A percentile compares a stretch with the other conserved stretches of the same genome.
Conservation (phyloP, 2,329 filamentous ascomycete genomes). For the Periconia sp. region DNA sequence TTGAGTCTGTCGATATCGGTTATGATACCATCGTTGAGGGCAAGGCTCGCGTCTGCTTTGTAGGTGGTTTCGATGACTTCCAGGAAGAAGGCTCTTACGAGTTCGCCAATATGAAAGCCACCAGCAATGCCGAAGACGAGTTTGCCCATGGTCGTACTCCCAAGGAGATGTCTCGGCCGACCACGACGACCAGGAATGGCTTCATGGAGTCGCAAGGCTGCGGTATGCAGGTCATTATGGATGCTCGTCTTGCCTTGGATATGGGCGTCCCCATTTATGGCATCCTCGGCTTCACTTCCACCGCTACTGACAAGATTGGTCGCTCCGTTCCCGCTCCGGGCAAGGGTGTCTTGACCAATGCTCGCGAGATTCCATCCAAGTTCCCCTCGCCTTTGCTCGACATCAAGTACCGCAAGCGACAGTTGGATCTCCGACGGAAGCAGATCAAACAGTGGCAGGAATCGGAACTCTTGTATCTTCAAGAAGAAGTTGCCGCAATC, state of each 20-base stretch:
- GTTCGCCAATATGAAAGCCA: slow-evolving; percentile 99
- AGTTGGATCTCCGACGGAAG: slow-evolving; percentile 91
- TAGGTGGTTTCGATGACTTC: slow-evolving; percentile 99
- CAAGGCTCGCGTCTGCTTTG: slow-evolving; percentile 96
- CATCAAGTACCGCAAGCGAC: slow-evolving; percentile 95
- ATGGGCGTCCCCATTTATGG: slow-evolving; percentile 99
- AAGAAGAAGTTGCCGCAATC: slow-evolving; percentile 91
- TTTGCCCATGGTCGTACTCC: slow-evolving; percentile 94
- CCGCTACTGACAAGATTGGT: slow-evolving; percentile 98
- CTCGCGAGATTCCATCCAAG: slow-evolving; percentile 86
- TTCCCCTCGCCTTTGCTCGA: slow-evolving; percentile 96
- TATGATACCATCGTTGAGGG: slow-evolving; percentile 98
- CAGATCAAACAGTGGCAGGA: slow-evolving; percentile 98
- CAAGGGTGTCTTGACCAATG: slow-evolving; percentile 94
- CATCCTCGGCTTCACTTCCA: slow-evolving; percentile 90
- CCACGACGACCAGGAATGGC: slow-evolving; percentile 93
- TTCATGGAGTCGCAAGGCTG: slow-evolving; percentile 99
- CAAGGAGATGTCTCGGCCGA: slow-evolving; percentile 96
- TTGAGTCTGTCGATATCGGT: slow-evolving; percentile 96
- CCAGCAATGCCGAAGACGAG: slow-evolving; percentile 96
- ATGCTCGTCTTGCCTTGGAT: slow-evolving; percentile 89
- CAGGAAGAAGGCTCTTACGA: slow-evolving; percentile 99
- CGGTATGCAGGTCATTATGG: slow-evolving; percentile 99
- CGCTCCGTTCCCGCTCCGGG: slow-evolving; percentile 96
- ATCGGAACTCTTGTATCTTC: slow-evolving; percentile 88